Conservation (phyloP, 371 early-diverging fungal species). For the Mucor piriformis region DNA sequence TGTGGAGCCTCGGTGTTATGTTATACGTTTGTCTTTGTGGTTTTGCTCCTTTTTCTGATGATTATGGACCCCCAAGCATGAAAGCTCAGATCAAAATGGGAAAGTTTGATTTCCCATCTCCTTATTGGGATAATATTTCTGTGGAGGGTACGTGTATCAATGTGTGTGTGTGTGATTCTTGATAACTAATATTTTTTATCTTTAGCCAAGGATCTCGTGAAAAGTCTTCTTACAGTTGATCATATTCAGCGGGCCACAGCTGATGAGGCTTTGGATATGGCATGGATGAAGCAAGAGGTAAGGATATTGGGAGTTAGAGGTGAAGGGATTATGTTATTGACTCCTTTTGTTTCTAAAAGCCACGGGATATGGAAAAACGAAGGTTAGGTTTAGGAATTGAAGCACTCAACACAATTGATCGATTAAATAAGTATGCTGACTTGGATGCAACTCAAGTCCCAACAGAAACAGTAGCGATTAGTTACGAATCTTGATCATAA, state of each 20-base stretch:
- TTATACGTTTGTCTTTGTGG: conserved; percentile 97
- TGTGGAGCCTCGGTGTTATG: conserved; percentile 99
- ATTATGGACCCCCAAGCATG: conserved; percentile 25
- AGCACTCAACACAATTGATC: not conserved
- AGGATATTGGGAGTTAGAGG: not conserved
- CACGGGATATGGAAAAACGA: not conserved
- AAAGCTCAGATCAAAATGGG: conserved; percentile 78
- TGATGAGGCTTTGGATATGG: conserved; percentile 39
- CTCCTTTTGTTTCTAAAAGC: not conserved
- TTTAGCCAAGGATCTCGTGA: conserved; percentile 64
- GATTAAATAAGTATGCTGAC: not conserved
- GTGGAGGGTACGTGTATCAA: conserved; percentile 49
- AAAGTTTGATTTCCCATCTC: conserved; percentile 76
- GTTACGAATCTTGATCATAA: too few relatives aligned
- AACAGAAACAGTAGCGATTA: too few relatives aligned
- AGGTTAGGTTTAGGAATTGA: not conserved
- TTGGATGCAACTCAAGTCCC: too few relatives aligned
- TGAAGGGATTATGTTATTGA: not conserved
- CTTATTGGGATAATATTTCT: conserved; percentile 85
- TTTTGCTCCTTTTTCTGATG: conserved; percentile 89
- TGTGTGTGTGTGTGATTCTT: not conserved
- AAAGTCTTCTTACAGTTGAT: conserved; percentile 56
- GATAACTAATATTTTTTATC: not conserved
- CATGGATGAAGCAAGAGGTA: conserved; percentile 28
- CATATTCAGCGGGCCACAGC: conserved; percentile 48